A percentile compares a stretch with the other conserved stretches of the same genome.
Evolutionary conservation across 108 stramenopile genomes (phyloP).

Genomic region (Hondaea fermentalgiana): DNA sequence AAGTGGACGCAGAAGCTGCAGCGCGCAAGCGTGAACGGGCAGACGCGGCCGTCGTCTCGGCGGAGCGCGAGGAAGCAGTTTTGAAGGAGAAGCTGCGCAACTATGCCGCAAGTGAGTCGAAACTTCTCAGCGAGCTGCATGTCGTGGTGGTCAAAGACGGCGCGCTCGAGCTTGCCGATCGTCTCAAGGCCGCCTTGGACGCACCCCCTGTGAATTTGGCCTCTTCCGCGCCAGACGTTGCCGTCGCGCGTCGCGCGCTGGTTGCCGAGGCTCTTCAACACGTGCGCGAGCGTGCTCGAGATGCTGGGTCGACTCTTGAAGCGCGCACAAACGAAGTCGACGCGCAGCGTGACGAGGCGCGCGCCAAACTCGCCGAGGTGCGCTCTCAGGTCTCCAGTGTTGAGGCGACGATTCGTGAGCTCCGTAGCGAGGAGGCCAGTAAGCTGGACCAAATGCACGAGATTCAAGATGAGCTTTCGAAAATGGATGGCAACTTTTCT

Average conservation of each 20-base stretch:
- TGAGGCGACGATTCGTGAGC: not conserved
- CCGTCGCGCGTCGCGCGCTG: not conserved
- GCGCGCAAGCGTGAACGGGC: not conserved
- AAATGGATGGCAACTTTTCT: not conserved
- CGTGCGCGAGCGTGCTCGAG: not conserved
- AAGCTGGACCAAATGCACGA: not conserved
- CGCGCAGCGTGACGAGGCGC: not conserved
- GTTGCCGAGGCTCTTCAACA: not conserved
- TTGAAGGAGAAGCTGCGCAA: not conserved
- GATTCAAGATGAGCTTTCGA: not conserved
- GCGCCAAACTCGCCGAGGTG: not conserved
- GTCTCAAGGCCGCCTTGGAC: not conserved
- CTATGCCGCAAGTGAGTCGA: not conserved
- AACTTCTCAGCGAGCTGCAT: not conserved
- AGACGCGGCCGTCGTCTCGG: not conserved
- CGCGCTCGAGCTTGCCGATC: not conserved
- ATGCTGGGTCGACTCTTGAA: not conserved
- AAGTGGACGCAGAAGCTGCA: not conserved
- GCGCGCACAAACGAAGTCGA: not conserved
- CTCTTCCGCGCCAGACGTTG: not conserved
- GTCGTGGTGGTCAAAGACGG: not conserved
- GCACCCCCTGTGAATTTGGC: not conserved
- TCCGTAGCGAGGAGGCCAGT: not conserved
- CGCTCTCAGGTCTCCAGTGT: not conserved
- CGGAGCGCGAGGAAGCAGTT: not conserved